Conservation (phyloP, 306 rosid genomes). For the Sphenostylis stenocarpa region DNA sequence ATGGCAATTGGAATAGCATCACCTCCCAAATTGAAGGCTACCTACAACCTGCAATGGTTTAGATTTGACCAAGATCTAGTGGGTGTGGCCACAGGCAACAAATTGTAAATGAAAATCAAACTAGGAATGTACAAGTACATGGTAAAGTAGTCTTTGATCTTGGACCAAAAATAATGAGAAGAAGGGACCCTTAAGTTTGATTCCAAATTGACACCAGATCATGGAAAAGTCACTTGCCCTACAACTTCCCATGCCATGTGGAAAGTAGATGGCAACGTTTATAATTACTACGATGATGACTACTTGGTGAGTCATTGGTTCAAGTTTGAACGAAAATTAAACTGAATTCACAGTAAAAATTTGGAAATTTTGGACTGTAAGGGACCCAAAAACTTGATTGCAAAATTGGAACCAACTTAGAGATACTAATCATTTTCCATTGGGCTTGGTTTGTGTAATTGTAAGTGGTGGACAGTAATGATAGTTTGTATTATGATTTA, state of each 20-base stretch:
- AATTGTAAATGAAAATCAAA: constrained; percentile 19
- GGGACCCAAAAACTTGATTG: constrained; percentile 35
- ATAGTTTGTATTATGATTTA: constrained; percentile 15
- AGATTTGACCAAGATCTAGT: background rate
- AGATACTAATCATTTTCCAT: constrained; percentile 27
- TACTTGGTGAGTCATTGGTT: constrained; percentile 5
- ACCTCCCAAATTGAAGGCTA: background rate
- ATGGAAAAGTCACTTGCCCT: constrained; percentile 25
- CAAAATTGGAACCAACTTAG: constrained; percentile 17
- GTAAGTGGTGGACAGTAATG: constrained; percentile 34
- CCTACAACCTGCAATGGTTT: background rate
- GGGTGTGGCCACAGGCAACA: background rate
- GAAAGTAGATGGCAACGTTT: constrained; percentile 26
- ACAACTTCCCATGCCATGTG: constrained; percentile 27
- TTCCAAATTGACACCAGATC: constrained; percentile 34
- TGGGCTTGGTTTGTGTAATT: constrained; percentile 23
- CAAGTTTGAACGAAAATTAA: constrained; percentile 31
- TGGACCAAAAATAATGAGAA: constrained; percentile 31
- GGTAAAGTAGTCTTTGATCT: constrained; percentile 18
- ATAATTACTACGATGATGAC: constrained; percentile 31
- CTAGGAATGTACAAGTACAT: background rate
- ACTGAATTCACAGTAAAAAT: constrained; percentile 26
- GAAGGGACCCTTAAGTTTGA: constrained; percentile 38
- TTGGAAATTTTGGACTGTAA: constrained; percentile 23
- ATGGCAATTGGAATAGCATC: background rate